These are phyloP conservation scores for Kalaharituber pfeilii DNA, from an alignment of 2,329 filamentous ascomycete genomes.

Conservation along the genomic window DNA sequence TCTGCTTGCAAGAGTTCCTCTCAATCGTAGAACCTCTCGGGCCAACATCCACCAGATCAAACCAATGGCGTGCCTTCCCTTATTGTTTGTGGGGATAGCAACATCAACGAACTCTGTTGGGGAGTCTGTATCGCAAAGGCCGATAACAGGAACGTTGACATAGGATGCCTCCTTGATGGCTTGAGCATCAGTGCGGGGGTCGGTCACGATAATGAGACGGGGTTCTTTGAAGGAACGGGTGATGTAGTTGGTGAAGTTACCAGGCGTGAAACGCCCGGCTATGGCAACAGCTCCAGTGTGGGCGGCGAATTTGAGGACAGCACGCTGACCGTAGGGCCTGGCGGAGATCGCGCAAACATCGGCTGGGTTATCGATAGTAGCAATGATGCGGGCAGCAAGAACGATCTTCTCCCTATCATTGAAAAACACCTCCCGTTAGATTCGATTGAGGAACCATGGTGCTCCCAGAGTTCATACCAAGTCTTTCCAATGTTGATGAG, in stretches of 20 bases:
- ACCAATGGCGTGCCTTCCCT: constrained; percentile 98
- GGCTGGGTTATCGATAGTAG: constrained; percentile 96
- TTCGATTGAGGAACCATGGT: too few species aligned
- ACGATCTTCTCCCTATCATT: constrained; percentile 99
- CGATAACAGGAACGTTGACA: constrained; percentile 99
- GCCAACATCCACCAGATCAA: constrained; percentile 99
- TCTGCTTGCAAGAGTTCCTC: constrained; percentile 87
- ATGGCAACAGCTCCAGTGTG: constrained; percentile 98
- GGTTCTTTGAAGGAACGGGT: constrained; percentile 99
- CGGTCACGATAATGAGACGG: constrained; percentile 97
- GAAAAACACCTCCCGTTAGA: too few species aligned
- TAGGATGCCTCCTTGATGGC: constrained; percentile 99
- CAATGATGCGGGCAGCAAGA: constrained; percentile 95
- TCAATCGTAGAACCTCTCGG: constrained; percentile 97
- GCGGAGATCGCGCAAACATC: constrained; percentile 99
- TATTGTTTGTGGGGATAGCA: constrained; percentile 99
- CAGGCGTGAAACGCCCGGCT: constrained; percentile 98
- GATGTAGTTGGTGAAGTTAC: constrained; percentile 99
- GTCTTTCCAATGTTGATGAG: constrained; percentile 99
- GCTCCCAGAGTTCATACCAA: too few species aligned
- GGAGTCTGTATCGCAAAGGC: constrained; percentile 96
- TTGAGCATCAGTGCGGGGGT: constrained; percentile 98
- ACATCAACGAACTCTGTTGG: constrained; percentile 99
- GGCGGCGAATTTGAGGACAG: constrained; percentile 97
- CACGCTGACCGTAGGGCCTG: constrained; percentile 98